A percentile compares a stretch with the other conserved stretches of the same genome.
phyloP scores from a whole-genome alignment of 768 basidiomycete species.

The Tylopilus sp. region DNA sequence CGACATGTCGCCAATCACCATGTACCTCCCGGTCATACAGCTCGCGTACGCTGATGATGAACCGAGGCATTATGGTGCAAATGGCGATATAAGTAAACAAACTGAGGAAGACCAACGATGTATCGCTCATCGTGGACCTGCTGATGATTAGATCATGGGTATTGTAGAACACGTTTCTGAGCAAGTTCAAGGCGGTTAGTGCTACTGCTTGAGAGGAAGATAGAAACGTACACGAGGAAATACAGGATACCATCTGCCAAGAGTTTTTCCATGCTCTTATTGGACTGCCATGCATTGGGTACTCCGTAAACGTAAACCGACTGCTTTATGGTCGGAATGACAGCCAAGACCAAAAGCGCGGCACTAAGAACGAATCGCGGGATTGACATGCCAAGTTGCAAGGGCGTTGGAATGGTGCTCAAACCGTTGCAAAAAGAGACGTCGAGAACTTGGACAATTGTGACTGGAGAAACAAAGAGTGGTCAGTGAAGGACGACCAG shows the following conservation, averaged over 20 bases:
- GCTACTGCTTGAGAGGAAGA: background rate
- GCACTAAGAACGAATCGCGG: slow-evolving; percentile 4
- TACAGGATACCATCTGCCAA: slow-evolving; percentile 11
- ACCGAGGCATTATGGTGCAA: background rate
- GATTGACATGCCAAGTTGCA: slow-evolving; percentile 4
- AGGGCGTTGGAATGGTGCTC: background rate
- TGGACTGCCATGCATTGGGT: slow-evolving; percentile 7
- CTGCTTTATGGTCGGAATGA: background rate
- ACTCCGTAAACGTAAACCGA: slow-evolving; percentile 2
- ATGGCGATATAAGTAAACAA: background rate
- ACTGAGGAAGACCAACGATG: background rate
- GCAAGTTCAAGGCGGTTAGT: background rate
- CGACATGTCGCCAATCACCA: slow-evolving; percentile 1
- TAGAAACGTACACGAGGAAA: slow-evolving; percentile 12
- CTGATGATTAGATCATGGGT: background rate
- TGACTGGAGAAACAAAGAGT: background rate
- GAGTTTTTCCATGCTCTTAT: slow-evolving; percentile 3
- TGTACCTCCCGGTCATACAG: background rate
- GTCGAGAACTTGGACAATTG: background rate
- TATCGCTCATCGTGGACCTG: background rate
- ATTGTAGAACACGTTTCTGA: background rate
- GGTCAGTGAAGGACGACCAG: background rate
- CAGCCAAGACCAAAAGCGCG: slow-evolving; percentile 4
- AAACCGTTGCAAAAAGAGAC: background rate
- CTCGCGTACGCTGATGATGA: slow-evolving; percentile 7